These are phyloP conservation scores for Pueraria montana DNA, from an alignment of 306 rosid genomes.

Conservation along the genomic window DNA sequence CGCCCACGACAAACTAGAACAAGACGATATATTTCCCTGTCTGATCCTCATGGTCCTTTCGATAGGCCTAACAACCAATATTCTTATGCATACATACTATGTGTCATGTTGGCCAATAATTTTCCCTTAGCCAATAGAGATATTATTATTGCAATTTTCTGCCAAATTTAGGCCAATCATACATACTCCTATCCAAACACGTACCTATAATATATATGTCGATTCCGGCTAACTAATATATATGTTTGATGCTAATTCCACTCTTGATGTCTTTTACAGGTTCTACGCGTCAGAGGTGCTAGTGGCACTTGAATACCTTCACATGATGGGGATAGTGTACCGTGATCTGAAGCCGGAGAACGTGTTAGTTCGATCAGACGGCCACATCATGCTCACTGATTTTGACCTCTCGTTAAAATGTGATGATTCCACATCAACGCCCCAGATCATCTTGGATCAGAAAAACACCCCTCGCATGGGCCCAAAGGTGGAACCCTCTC, in stretches of 20 bases:
- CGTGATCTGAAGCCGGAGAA: slow-evolving; percentile 90
- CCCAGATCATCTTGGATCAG: slow-evolving; percentile 57
- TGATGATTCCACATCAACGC: slow-evolving; percentile 57
- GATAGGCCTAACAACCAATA: slow-evolving; percentile 52
- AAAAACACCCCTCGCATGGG: slow-evolving; percentile 53
- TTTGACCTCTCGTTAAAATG: slow-evolving; percentile 69
- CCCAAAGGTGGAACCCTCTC: slow-evolving; percentile 44
- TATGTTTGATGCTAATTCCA: slow-evolving; percentile 11
- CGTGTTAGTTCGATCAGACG: slow-evolving; percentile 80
- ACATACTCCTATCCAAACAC: slow-evolving; percentile 9
- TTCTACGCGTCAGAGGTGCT: slow-evolving; percentile 86
- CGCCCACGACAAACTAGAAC: slow-evolving; percentile 10
- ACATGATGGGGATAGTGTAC: slow-evolving; percentile 92
- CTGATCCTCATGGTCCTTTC: slow-evolving; percentile 40
- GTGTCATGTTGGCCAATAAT: slow-evolving; percentile 52
- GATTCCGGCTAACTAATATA: background rate
- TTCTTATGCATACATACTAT: slow-evolving; percentile 26
- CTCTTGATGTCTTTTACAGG: slow-evolving; percentile 48
- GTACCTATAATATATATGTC: background rate
- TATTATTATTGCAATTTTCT: slow-evolving; percentile 39
- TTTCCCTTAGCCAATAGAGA: slow-evolving; percentile 16
- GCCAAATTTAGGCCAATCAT: slow-evolving; percentile 28
- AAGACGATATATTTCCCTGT: slow-evolving; percentile 32
- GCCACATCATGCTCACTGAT: slow-evolving; percentile 88
- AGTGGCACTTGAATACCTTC: slow-evolving; percentile 86